Evolutionary conservation across 1,139 yeast genomes (phyloP), one percentile per base, ranked within the genome.

Genomic region (Pichia norvegensis): DNA sequence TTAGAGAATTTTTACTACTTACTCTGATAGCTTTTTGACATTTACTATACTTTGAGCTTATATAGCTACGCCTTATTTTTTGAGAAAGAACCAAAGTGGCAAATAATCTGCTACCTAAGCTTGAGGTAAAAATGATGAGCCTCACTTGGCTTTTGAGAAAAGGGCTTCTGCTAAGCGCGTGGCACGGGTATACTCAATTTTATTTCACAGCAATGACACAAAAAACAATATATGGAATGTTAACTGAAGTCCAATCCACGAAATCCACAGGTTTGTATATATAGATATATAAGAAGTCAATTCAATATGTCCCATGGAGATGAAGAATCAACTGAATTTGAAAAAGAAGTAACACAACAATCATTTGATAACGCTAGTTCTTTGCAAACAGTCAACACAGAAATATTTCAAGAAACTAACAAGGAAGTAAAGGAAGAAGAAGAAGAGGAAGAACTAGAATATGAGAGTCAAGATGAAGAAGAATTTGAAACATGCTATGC

Each of bases 401-500:
- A 27, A 13, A 3, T 27, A 13, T 31, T 8, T 16, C 20, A 31
- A 16, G 19, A 17, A 16, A 31, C 13, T 3, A 31, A 16, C 11
- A 8, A 14, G 14, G 20, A 8, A 16, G 20, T 16, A 16, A 14
- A 16, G 9, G 13, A 16, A 8, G 35, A 16, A 10, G 37, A 35
- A 5, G 4, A 9, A 3, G 48, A 45, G 8, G 50, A 47, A 29
- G 31, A 43, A 21, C n/a, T 48, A 21, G 51, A 43, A 29, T 46
- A 45, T 16, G 51, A 46, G 20, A 47, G 49, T 47, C 46, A 47
- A 20, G 42, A 33, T 4, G 42, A 37, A 3, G 46, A 48, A 9
- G 11, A 29, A 17, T 41, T 44, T 44, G 45, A 47, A 17, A 11
- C 19, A 4, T 19, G 37, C 2, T 40, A 33, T 33, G 22, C 31